phyloP scores from a whole-genome alignment of 306 rosid species.

The Rosa multiflora region DNA sequence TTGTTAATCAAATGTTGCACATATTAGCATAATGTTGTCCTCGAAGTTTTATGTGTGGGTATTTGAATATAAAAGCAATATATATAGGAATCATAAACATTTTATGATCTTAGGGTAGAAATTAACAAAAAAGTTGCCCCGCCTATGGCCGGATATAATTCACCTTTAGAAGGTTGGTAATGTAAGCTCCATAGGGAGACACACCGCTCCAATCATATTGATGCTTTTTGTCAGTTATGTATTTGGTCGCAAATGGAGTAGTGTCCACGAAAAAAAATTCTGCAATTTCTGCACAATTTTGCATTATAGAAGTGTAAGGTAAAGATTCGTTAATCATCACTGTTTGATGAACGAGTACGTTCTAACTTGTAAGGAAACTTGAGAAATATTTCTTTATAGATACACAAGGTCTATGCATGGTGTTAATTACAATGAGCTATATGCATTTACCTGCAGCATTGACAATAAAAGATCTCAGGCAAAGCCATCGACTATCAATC shows the following conservation, averaged over 20 bases:
- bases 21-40: neutral
- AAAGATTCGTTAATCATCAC: neutral
- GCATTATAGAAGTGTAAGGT: neutral
- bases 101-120: neutral
- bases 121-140: neutral
- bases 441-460: constrained; percentile 46
- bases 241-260: constrained; percentile 53
- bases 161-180: constrained; percentile 58
- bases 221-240: constrained; percentile 27
- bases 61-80: too few relatives aligned
- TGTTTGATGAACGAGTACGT: neutral
- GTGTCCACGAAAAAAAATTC: constrained; percentile 78
- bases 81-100: too few relatives aligned
- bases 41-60: neutral
- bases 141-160: neutral
- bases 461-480: constrained; percentile 66
- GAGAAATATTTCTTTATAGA: too few relatives aligned
- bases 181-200: constrained; percentile 46
- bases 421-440: neutral
- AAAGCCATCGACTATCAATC: constrained; percentile 66
- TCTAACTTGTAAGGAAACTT: neutral
- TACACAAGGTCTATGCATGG: neutral
- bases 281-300: constrained; percentile 37
- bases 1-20: neutral
- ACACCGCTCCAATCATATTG: constrained; percentile 58